A percentile compares a stretch with the other conserved stretches of the same genome.
Evolutionary conservation across 2,329 filamentous ascomycete genomes (phyloP).

Genomic region (Acephala macrosclerotiorum): DNA sequence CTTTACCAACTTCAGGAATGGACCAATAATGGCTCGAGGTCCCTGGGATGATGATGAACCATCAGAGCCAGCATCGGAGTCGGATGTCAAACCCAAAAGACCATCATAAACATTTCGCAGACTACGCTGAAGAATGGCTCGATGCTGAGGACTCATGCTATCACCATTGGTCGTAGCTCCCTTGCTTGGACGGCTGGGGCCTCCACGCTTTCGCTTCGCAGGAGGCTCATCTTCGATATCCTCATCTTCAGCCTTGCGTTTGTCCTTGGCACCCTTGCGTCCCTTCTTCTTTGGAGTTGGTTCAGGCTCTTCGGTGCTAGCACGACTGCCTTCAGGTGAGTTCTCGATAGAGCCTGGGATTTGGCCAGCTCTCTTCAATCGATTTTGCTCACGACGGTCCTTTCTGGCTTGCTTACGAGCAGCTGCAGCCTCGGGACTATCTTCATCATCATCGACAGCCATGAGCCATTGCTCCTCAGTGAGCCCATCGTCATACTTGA

Average conservation of each 20-base stretch:
- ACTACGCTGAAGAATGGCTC: slow-evolving; percentile 80
- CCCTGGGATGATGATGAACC: slow-evolving; percentile 60
- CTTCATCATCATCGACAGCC: slow-evolving; percentile 96
- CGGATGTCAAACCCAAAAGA: slow-evolving; percentile 85
- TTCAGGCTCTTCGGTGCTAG: slow-evolving; percentile 82
- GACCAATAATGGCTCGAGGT: slow-evolving; percentile 87
- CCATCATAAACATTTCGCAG: slow-evolving; percentile 79
- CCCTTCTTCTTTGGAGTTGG: slow-evolving; percentile 79
- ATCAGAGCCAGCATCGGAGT: slow-evolving; percentile 63
- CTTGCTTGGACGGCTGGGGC: slow-evolving; percentile 71
- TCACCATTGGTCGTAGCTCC: slow-evolving; percentile 51
- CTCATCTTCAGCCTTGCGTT: slow-evolving; percentile 55
- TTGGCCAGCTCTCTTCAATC: slow-evolving; percentile 62
- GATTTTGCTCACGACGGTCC: slow-evolving; percentile 80
- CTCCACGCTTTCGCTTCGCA: slow-evolving; percentile 77
- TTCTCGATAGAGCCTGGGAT: slow-evolving; percentile 57
- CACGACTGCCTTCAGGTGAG: slow-evolving; percentile 78
- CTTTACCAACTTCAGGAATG: slow-evolving; percentile 90
- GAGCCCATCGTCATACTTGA: slow-evolving; percentile 95
- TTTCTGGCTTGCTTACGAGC: slow-evolving; percentile 87
- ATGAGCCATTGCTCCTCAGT: slow-evolving; percentile 99
- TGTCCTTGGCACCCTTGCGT: slow-evolving; percentile 56
- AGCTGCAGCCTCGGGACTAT: slow-evolving; percentile 90
- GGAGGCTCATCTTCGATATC: slow-evolving; percentile 76
- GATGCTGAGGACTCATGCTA: slow-evolving; percentile 72